phyloP scores from a whole-genome alignment of 176 grass and related monocot species.

The Canna indica region DNA sequence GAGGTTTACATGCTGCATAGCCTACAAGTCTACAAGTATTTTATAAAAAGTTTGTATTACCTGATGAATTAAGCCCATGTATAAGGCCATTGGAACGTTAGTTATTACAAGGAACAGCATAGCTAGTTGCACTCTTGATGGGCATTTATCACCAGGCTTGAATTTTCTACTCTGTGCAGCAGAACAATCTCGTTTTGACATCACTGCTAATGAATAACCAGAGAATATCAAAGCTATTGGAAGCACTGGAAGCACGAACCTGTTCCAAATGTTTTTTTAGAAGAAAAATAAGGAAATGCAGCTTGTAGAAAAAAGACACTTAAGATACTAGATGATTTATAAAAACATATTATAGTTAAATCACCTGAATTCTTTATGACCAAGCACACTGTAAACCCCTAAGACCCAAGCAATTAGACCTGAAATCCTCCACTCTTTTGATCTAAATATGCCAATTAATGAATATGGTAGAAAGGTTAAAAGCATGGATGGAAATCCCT shows the following conservation, averaged over 20 bases:
- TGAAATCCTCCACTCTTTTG: conserved; percentile 62
- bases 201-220: conserved; percentile 62
- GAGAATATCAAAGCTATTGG: conserved; percentile 84
- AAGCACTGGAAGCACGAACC: conserved; percentile 91
- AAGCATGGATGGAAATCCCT: conserved; percentile 89
- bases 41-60: conserved; percentile 27
- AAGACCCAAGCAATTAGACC: conserved; percentile 78
- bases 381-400: conserved; percentile 80
- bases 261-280: conserved; percentile 15
- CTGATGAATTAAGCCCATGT: conserved; percentile 83
- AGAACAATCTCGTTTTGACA: conserved; percentile 19
- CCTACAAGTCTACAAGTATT: neutral
- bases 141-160: conserved; percentile 10
- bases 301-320: conserved; percentile 1
- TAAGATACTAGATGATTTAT: conserved; percentile 18
- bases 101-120: conserved; percentile 56
- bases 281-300: conserved; percentile 3
- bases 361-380: conserved; percentile 97
- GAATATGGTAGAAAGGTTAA: conserved; percentile 76
- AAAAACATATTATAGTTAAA: conserved; percentile 6
- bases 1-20: neutral
- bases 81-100: conserved; percentile 82
- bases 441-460: conserved; percentile 46
- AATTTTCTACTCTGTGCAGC: conserved; percentile 22
- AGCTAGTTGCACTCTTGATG: conserved; percentile 42